A percentile compares a stretch with the other conserved stretches of the same genome.
phyloP scores from a whole-genome alignment of 108 stramenopile genomes.

The Cyclotella distinguenda region DNA sequence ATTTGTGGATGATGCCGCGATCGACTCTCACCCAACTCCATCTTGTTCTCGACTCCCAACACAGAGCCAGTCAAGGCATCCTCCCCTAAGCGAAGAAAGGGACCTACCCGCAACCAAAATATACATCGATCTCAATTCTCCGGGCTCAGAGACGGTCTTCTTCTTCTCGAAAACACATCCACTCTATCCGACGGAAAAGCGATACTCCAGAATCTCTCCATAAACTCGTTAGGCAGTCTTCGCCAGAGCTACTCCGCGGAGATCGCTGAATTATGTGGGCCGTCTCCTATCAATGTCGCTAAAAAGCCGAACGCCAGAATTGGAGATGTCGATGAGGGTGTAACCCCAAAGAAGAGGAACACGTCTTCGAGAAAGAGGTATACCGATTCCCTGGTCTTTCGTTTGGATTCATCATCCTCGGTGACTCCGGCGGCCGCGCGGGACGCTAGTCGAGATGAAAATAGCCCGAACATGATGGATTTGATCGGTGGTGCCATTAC shows the following conservation, averaged over 20 bases:
- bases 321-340: constrained; percentile 13
- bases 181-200: constrained; percentile 36
- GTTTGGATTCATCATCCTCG: constrained; percentile 13
- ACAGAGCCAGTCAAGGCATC: constrained; percentile 10
- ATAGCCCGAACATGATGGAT: constrained; percentile 37
- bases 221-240: constrained; percentile 26
- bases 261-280: constrained; percentile 35
- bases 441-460: constrained; percentile 16
- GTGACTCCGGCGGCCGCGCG: constrained; percentile 9
- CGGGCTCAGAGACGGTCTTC: constrained; percentile 4
- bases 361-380: constrained; percentile 27
- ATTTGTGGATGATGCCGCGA: background rate
- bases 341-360: constrained; percentile 46
- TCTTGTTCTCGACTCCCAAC: background rate
- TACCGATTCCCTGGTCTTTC: constrained; percentile 17
- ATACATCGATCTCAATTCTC: constrained; percentile 16
- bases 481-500: constrained; percentile 40
- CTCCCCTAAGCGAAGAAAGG: constrained; percentile 41
- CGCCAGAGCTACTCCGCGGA: constrained; percentile 39
- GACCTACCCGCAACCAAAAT: constrained; percentile 17
- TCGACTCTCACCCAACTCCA: background rate
- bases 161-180: constrained; percentile 15
- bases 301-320: background rate
- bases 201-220: constrained; percentile 43
- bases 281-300: constrained; percentile 28